A percentile compares a stretch with the other conserved stretches of the same genome.
These are phyloP conservation scores for Sarcomyxa edulis DNA, from an alignment of 768 basidiomycete species.

Conservation along the genomic window DNA sequence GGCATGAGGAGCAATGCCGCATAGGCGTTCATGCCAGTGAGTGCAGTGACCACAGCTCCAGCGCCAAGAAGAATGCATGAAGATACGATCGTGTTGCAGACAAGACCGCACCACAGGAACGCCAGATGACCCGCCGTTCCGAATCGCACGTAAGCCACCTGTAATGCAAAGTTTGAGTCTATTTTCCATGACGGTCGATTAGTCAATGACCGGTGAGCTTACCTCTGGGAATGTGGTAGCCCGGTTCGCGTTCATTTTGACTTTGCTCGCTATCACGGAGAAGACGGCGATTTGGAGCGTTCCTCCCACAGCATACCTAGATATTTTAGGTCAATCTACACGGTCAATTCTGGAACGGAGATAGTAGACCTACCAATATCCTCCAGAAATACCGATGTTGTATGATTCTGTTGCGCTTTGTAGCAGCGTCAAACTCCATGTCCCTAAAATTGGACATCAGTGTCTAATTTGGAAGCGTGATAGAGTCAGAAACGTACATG, in stretches of 20 bases:
- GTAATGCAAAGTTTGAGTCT: no score
- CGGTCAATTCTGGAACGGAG: no score
- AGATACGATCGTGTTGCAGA: conserved; percentile 25
- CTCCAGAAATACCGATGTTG: conserved; percentile 15
- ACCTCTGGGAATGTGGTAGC: conserved; percentile 28
- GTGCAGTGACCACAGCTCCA: conserved; percentile 28
- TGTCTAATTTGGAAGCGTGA: no score
- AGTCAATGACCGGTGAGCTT: conserved; percentile 4
- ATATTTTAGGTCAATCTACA: no score
- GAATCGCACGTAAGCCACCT: conserved; percentile 17
- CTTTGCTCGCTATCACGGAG: conserved; percentile 24
- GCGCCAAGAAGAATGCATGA: conserved; percentile 31
- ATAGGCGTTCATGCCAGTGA: conserved; percentile 34
- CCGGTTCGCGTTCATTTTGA: conserved; percentile 26
- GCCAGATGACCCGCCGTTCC: conserved; percentile 17
- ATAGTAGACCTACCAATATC: conserved; percentile 20
- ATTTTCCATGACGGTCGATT: not conserved
- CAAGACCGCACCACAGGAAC: conserved; percentile 21
- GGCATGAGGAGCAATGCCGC: conserved; percentile 36
- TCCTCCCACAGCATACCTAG: conserved; percentile 13
- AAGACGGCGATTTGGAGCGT: conserved; percentile 25
- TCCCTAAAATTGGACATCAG: conserved; percentile 10
- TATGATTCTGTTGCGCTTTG: conserved; percentile 16
- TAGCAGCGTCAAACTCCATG: conserved; percentile 15
- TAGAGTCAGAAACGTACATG: conserved; percentile 8